Conservation (phyloP, 1,139 yeast genomes). For the Sugiyamaella novakii region DNA sequence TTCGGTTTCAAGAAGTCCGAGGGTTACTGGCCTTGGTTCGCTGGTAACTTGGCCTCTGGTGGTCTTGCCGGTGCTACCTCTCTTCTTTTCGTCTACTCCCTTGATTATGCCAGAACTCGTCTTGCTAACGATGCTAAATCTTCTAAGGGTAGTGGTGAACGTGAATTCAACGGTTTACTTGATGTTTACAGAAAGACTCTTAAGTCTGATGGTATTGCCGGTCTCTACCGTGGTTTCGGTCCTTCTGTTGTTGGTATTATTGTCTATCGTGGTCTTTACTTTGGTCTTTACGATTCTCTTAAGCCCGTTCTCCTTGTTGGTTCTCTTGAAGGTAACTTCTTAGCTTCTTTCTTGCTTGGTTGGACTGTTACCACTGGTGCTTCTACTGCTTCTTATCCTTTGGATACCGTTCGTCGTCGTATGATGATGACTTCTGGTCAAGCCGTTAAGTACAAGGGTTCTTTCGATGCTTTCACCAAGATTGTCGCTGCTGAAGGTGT, state of each 20-base stretch:
- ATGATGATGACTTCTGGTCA: conserved; percentile 88
- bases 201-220: conserved; percentile 75
- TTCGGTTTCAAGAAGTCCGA: conserved; percentile 73
- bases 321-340: conserved; percentile 68
- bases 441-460: conserved; percentile 74
- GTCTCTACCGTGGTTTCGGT: conserved; percentile 83
- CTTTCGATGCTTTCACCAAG: conserved; percentile 70
- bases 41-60: conserved; percentile 82
- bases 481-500: conserved; percentile 76
- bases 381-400: conserved; percentile 78
- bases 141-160: conserved; percentile 64
- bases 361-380: conserved; percentile 81
- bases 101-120: conserved; percentile 83
- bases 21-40: conserved; percentile 70
- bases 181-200: conserved; percentile 79
- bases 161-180: conserved; percentile 76
- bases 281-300: conserved; percentile 77
- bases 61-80: conserved; percentile 83
- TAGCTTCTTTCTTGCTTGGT: conserved; percentile 75
- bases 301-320: conserved; percentile 77
- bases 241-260: conserved; percentile 80
- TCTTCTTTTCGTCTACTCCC: conserved; percentile 72
- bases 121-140: conserved; percentile 81
- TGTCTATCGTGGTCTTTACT: conserved; percentile 83
- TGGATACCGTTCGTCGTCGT: conserved; percentile 83